Percentiles rank a stretch among this genome's conserved stretches.
These are phyloP conservation scores for Calonectria pteridis DNA, from an alignment of 2,329 filamentous ascomycete genomes.

Conservation along the genomic window DNA sequence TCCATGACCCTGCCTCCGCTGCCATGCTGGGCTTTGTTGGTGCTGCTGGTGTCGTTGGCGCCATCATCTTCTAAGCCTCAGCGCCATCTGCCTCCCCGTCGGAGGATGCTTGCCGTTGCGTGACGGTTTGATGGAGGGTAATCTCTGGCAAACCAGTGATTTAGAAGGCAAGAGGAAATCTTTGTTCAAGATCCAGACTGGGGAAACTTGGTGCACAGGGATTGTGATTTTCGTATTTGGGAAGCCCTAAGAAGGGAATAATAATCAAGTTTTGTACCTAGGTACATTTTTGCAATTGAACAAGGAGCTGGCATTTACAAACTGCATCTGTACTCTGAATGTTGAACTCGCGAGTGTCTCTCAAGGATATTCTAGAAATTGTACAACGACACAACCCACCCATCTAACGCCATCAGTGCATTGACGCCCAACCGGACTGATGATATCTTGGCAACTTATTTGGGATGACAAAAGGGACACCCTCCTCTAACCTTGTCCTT, in stretches of 20 bases:
- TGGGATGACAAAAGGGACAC: constrained; percentile 69
- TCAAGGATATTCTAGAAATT: background rate
- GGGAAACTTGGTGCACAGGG: constrained; percentile 38
- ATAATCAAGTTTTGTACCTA: constrained; percentile 43
- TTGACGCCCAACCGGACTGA: constrained; percentile 18
- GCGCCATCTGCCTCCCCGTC: background rate
- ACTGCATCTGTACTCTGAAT: background rate
- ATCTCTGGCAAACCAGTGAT: constrained; percentile 16
- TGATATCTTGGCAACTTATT: constrained; percentile 29
- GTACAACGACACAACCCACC: constrained; percentile 18
- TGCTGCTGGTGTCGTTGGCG: constrained; percentile 36
- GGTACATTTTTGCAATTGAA: constrained; percentile 41
- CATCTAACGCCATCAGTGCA: constrained; percentile 30
- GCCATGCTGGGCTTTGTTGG: constrained; percentile 42
- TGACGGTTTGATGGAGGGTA: constrained; percentile 6
- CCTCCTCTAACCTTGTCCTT: constrained; percentile 76
- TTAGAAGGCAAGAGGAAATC: constrained; percentile 19
- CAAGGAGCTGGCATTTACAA: constrained; percentile 10
- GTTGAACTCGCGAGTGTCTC: background rate
- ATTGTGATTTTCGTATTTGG: constrained; percentile 40
- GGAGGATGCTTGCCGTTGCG: background rate
- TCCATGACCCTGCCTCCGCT: constrained; percentile 36
- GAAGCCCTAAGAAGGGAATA: constrained; percentile 36
- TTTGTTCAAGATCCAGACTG: constrained; percentile 28
- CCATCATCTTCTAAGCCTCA: constrained; percentile 42